Conservation (phyloP, 2,329 filamentous ascomycete species). For the Acrocalymma vagum region DNA sequence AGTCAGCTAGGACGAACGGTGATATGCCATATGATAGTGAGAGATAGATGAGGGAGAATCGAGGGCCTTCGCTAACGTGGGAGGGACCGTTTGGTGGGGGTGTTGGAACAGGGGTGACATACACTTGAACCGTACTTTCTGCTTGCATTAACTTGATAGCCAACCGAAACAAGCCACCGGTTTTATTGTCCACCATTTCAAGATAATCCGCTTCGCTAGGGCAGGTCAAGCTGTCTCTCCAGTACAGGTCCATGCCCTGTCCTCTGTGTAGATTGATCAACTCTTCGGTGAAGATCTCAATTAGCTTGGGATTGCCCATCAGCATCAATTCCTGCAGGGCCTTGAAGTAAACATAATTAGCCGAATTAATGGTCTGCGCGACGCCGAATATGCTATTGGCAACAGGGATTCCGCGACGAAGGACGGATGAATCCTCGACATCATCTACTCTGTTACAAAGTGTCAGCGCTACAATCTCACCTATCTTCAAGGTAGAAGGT, state of each 20-base stretch:
- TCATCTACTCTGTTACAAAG: constrained; percentile 69
- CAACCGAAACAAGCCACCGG: constrained; percentile 83
- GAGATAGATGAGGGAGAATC: neutral
- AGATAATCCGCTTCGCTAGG: constrained; percentile 89
- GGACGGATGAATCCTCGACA: constrained; percentile 80
- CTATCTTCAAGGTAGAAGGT: neutral
- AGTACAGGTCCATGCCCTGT: constrained; percentile 91
- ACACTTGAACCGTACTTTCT: constrained; percentile 63
- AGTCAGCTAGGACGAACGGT: constrained; percentile 9
- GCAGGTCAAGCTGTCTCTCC: constrained; percentile 84
- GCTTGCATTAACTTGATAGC: constrained; percentile 90
- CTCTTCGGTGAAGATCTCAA: constrained; percentile 81
- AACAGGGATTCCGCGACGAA: constrained; percentile 82
- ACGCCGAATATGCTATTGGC: constrained; percentile 86
- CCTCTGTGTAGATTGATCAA: constrained; percentile 84
- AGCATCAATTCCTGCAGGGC: constrained; percentile 78
- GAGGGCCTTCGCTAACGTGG: too few species aligned
- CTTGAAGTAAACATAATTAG: constrained; percentile 88
- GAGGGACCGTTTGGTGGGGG: too few species aligned
- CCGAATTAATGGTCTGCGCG: constrained; percentile 88
- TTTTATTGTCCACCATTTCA: constrained; percentile 95
- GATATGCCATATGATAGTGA: constrained; percentile 3
- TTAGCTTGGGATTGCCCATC: constrained; percentile 71
- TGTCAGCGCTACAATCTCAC: neutral
- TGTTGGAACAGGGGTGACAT: constrained; percentile 29